These are phyloP conservation scores for Symbiodinium natans DNA, from an alignment of 73 alveolate genomes.

Conservation along the genomic window DNA sequence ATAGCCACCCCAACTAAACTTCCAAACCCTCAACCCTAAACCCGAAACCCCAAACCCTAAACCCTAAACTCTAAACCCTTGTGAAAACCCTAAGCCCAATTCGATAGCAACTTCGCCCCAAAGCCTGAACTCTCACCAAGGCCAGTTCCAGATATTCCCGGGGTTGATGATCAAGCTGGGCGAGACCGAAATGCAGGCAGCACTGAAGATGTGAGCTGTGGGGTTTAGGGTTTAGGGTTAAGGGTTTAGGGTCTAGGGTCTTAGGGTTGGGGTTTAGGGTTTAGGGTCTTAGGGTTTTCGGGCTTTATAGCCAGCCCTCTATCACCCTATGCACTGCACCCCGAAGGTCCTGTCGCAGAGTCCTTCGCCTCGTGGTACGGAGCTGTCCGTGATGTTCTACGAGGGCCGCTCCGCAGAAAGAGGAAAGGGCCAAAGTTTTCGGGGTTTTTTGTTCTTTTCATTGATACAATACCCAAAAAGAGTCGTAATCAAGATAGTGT, in stretches of 20 bases:
- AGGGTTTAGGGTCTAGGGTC: not conserved
- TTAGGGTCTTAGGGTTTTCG: too few relatives aligned
- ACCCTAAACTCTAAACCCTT: not conserved
- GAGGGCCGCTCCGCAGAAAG: not conserved
- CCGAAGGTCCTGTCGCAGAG: not conserved
- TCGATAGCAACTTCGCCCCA: too few relatives aligned
- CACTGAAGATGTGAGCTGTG: not conserved
- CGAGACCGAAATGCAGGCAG: slow-evolving; percentile 91
- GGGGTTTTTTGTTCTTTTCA: too few relatives aligned
- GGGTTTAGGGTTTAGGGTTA: not conserved
- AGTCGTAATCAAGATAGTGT: too few relatives aligned
- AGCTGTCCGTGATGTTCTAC: slow-evolving; percentile 1
- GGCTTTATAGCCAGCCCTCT: too few relatives aligned
- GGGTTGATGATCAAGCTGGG: slow-evolving; percentile 93
- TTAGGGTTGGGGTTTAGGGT: not conserved
- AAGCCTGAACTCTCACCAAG: too few relatives aligned
- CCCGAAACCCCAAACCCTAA: not conserved
- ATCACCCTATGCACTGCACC: not conserved
- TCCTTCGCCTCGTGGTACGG: not conserved
- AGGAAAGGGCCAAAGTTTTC: too few relatives aligned
- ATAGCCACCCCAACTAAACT: too few relatives aligned
- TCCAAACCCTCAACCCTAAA: not conserved
- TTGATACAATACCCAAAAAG: too few relatives aligned
- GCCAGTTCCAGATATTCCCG: slow-evolving; percentile 76
- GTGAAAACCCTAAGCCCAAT: not conserved